Base-by-base conservation (phyloP, 2,329 filamentous ascomycete species). In the Epichloe gansuensis region DNA sequence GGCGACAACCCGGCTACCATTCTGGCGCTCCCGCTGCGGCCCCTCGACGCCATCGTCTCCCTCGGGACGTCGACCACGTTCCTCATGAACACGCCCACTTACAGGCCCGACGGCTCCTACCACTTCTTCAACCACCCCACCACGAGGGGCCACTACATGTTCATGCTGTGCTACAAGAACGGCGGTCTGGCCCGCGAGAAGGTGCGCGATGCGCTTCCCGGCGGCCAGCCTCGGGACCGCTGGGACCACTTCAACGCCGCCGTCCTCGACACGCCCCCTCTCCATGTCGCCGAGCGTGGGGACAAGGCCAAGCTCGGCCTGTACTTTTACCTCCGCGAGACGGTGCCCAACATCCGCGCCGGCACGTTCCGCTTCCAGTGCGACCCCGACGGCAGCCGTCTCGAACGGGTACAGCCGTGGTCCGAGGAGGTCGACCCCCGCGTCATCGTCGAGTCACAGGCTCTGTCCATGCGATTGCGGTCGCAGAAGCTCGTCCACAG, bases 151-250 rank as follows among this genome's bases (percentile, higher is more conserved):
- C 79, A 96, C 54, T 96, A 95, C 77, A 97, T 98, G 93, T 97
- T 98, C 71, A 98, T 98, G 93, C 81, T 98, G 38, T 98, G 93
- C 76, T 98, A 97, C 75, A 97, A 97, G 71, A 98, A 98, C 70
- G 93, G 93, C 59, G 89, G 89, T 2, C 81, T 97, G 1, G 91
- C 93, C 2, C 85, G 93, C 44, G 93, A 98, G 66, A 83, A 87
- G 61, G 81, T 97, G 56, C 85, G 93, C 51, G 89, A 98, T 64
- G 76, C 80, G 0, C 80, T 97, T 50, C 85, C 89, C 41, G 67
- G 71, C 23, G 72, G 9, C n/a, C 17, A 9, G 51, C 54, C 27
- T 21, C 17, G 17, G 65, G 68, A 34, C 58, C 84, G 75, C 11
- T 98, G 93, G 93, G 78, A 80, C 49, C 75, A 69, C 49, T 98